Conservation (phyloP, 2,329 filamentous ascomycete genomes). For the Cladophialophora bantiana region DNA sequence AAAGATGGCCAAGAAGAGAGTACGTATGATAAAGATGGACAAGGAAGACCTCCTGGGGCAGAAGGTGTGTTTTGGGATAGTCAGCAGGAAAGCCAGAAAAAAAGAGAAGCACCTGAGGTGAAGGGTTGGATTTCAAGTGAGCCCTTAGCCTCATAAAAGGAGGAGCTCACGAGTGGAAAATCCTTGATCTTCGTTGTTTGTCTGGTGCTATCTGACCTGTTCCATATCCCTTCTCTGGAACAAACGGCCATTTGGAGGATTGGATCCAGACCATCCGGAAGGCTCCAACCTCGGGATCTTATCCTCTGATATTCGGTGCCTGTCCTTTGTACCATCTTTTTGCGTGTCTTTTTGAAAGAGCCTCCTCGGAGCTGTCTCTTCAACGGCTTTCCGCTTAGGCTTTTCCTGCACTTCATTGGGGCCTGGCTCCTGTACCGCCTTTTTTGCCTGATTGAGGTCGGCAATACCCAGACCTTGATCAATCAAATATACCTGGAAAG, state of each 20-base stretch:
- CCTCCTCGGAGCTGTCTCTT: constrained; percentile 16
- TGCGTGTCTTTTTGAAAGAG: constrained; percentile 24
- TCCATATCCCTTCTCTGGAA: constrained; percentile 36
- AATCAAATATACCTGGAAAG: constrained; percentile 76
- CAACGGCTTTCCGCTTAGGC: constrained; percentile 10
- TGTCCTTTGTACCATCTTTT: not conserved
- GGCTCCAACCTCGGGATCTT: not conserved
- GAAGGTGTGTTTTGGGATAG: constrained; percentile 52
- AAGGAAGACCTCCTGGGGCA: constrained; percentile 39
- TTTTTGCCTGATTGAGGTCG: constrained; percentile 77
- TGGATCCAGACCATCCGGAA: constrained; percentile 9
- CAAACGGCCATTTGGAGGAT: constrained; percentile 12
- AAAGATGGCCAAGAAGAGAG: constrained; percentile 32
- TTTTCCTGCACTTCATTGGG: constrained; percentile 16
- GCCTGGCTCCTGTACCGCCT: constrained; percentile 56
- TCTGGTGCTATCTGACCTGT: constrained; percentile 26
- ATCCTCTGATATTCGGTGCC: not conserved
- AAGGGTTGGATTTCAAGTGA: constrained; percentile 52
- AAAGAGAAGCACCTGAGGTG: constrained; percentile 59
- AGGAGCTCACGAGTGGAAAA: not conserved
- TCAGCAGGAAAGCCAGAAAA: constrained; percentile 47
- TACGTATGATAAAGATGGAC: constrained; percentile 38
- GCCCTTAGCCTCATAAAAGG: constrained; percentile 19
- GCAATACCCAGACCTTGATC: constrained; percentile 72
- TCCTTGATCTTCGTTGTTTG: constrained; percentile 2